Evolutionary conservation across 2,329 filamentous ascomycete genomes (phyloP).

Genomic region (Aspergillus thermomutatus): DNA sequence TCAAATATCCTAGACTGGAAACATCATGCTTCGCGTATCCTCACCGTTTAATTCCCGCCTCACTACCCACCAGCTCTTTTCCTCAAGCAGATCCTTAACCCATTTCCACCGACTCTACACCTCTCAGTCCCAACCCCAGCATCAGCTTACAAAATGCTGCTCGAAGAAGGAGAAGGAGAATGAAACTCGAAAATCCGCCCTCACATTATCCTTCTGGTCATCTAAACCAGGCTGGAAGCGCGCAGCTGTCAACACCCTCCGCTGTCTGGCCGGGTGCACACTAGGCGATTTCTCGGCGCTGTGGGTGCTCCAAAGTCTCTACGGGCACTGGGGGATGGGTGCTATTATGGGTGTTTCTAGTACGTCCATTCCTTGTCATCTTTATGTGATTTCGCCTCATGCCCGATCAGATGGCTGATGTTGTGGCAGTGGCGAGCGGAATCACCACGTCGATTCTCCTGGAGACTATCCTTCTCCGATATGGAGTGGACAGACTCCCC

Average conservation of each 20-base stretch:
- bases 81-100: background rate
- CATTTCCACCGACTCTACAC: background rate
- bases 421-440: conserved; percentile 48
- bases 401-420: background rate
- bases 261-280: conserved; percentile 56
- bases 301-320: conserved; percentile 53
- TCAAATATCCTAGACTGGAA: background rate
- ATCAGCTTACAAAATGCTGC: background rate
- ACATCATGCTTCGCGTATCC: background rate
- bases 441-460: conserved; percentile 52
- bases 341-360: conserved; percentile 53
- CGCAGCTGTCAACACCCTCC: conserved; percentile 53
- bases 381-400: background rate
- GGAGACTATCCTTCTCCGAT: conserved; percentile 51
- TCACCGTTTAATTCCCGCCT: background rate
- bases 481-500: conserved; percentile 47
- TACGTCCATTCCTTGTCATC: conserved; percentile 23
- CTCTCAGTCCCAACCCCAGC: background rate
- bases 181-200: background rate
- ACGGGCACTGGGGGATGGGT: conserved; percentile 46
- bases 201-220: conserved; percentile 32
- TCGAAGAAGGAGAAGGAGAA: background rate
- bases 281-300: conserved; percentile 55
- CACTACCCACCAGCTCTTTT: background rate
- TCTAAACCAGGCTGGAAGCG: conserved; percentile 45